phyloP scores from a whole-genome alignment of 2,329 filamentous ascomycete genomes.

The Chalara sp. region DNA sequence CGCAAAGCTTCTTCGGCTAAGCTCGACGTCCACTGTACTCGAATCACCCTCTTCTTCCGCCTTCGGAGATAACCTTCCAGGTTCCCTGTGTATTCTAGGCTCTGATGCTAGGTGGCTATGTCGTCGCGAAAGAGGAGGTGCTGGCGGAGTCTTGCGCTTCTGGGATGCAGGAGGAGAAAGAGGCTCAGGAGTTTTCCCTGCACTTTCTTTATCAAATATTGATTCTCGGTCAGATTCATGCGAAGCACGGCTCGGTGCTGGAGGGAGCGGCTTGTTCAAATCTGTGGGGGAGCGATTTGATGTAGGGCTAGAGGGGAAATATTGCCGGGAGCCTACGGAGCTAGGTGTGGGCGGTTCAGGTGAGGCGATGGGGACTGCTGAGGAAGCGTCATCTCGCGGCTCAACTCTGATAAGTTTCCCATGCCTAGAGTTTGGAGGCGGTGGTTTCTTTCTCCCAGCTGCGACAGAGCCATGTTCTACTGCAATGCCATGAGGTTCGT shows the following conservation, averaged over 20 bases:
- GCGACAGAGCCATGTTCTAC: conserved; percentile 11
- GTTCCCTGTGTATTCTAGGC: conserved; percentile 18
- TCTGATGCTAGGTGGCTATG: conserved; percentile 25
- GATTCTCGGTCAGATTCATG: conserved; percentile 38
- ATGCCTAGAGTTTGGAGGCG: conserved; percentile 70
- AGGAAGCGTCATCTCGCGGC: conserved; percentile 31
- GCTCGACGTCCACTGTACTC: not conserved
- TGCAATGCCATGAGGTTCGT: conserved; percentile 34
- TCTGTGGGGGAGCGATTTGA: conserved; percentile 35
- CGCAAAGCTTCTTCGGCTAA: conserved; percentile 5
- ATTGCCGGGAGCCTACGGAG: conserved; percentile 16
- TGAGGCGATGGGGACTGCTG: conserved; percentile 23
- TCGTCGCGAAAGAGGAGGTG: conserved; percentile 31
- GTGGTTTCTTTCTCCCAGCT: conserved; percentile 57
- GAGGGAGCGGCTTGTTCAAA: conserved; percentile 56
- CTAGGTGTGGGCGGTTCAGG: conserved; percentile 20
- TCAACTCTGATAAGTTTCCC: conserved; percentile 63
- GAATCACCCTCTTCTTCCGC: conserved; percentile 20
- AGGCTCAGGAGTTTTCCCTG: conserved; percentile 43
- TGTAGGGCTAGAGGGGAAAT: conserved; percentile 14
- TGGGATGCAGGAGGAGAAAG: conserved; percentile 27
- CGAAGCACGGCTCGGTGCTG: conserved; percentile 40
- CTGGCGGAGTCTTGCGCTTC: conserved; percentile 30
- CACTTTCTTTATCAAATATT: conserved; percentile 47
- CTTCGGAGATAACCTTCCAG: conserved; percentile 19